Base-by-base conservation (phyloP, 2,329 filamentous ascomycete genomes). In the Alternaria sp. region DNA sequence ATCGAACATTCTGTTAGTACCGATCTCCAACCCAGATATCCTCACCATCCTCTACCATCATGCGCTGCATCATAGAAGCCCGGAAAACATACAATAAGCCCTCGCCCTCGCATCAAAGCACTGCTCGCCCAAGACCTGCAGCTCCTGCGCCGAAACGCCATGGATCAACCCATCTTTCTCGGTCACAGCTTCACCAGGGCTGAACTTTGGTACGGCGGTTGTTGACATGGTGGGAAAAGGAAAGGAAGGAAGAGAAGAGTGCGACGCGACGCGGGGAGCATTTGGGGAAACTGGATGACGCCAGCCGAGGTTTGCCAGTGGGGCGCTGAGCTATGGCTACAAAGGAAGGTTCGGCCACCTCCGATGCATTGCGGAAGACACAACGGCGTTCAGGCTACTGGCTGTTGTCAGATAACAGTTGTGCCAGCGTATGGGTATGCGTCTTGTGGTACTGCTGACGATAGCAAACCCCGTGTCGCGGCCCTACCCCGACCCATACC, bases 61-160 rank as follows among this genome's bases (percentile, higher is more conserved):
- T 47, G 5, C 23, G 21, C 45, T 25, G 19, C 44, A 3, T 23
- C 3, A 4, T 6, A 47, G 0, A 11, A 17, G 5, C 0, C 46
- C 2, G 8, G 7, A 30, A n/a, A 15, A 83, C 82, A 79, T 82
- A 87, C 93, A 97, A 83, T 98, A 97, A 36, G 95, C 93, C 57
- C 84, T 86, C 3, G 84, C 84, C 80, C 96, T 96, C 63, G 94
- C 93, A 6, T 88, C 88, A 57, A 87, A 84, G 69, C 90, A 89
- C 75, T 87, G 84, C 61, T 83, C 79, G 57, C 86, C 86, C 51
- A 97, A 87, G 45, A 84, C 83, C 62, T 84, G 78, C 77, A 97
- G 87, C 78, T 97, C 90, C 52, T 83, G 77, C 15, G 81, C 77
- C 10, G 87, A 88, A 46, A 97, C 83, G 21, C 83, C 83, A 69